Evolutionary conservation across 1,284 basidiomycete species (phyloP), one percentile per base, ranked within the genome.

Genomic region (Volvariella volvacea): DNA sequence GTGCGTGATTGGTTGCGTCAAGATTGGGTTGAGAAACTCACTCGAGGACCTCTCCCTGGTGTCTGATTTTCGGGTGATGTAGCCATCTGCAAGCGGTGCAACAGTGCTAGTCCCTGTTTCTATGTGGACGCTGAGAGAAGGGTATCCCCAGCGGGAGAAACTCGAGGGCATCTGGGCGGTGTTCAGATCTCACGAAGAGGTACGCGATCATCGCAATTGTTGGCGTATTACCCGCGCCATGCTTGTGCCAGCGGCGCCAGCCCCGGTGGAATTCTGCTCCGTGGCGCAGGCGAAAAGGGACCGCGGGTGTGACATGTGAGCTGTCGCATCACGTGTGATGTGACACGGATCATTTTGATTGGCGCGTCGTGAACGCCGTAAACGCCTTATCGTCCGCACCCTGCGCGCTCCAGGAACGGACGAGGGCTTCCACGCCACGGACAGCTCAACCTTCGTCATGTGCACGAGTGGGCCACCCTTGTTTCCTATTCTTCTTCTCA

Each of bases 131-230:
- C 41, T 67, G 16, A 63, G 61, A 22, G 68, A 70, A 16, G 53
- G 62, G 1, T 60, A 54, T 48, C 44, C 45, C 36, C 25, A 28
- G 12, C 50, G 57, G 25, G 46, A 48, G 19, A 50, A 55, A 48
- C 42, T 59, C 2, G 54, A 59, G 32, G 64, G 66, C 20, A 62
- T 76, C 6, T 82, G 74, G 75, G 70, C 73, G 2, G 71, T 81
- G 14, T 81, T 80, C 60, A 59, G 59, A 49, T 71, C 71, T 0
- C 80, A 83, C 52, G 68, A 73, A 55, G 76, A 83, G 66, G 80
- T 82, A 50, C 52, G 78, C 62, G 37, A 39, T n/a, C n/a, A n/a
- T n/a, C n/a, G n/a, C n/a, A n/a, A n/a, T n/a, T n/a, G n/a, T n/a
- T 42, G 25, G 20, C 47, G 30, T 37, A 41, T 30, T 46, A 28